phyloP scores from a whole-genome alignment of 495 filamentous ascomycete species.

The Chaetomium cochliodes region DNA sequence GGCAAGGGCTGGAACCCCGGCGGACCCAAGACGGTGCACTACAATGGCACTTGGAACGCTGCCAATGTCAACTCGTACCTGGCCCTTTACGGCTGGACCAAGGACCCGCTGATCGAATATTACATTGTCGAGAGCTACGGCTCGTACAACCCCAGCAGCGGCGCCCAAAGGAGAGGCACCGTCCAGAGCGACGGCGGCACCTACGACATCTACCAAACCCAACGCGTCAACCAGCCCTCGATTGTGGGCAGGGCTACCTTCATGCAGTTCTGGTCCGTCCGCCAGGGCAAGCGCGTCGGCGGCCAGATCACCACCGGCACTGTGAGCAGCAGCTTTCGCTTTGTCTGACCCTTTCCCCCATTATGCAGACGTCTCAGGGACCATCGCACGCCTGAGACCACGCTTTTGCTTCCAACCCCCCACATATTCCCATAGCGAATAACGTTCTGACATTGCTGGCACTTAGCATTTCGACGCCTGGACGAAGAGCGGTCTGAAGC shows the following conservation, averaged over 20 bases:
- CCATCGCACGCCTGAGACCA: too few relatives aligned
- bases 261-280: neutral
- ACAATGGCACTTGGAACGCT: conserved; percentile 43
- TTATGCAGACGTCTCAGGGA: too few relatives aligned
- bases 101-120: conserved; percentile 58
- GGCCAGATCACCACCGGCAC: too few relatives aligned
- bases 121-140: conserved; percentile 59
- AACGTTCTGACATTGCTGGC: conserved; percentile 41
- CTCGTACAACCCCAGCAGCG: conserved; percentile 55
- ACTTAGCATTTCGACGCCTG: conserved; percentile 62
- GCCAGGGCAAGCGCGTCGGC: neutral
- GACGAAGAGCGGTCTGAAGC: conserved; percentile 45
- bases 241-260: neutral
- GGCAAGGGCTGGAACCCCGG: conserved; percentile 64
- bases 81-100: conserved; percentile 60
- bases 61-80: conserved; percentile 46
- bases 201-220: neutral
- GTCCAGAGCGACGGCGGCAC: conserved; percentile 30
- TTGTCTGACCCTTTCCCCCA: too few relatives aligned
- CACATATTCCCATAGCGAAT: too few relatives aligned
- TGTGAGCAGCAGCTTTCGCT: too few relatives aligned
- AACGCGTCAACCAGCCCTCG: neutral
- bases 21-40: conserved; percentile 42
- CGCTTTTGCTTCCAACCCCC: too few relatives aligned
- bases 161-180: conserved; percentile 50